Base-by-base conservation (phyloP, 1,139 yeast species). In the Candida anutae region DNA sequence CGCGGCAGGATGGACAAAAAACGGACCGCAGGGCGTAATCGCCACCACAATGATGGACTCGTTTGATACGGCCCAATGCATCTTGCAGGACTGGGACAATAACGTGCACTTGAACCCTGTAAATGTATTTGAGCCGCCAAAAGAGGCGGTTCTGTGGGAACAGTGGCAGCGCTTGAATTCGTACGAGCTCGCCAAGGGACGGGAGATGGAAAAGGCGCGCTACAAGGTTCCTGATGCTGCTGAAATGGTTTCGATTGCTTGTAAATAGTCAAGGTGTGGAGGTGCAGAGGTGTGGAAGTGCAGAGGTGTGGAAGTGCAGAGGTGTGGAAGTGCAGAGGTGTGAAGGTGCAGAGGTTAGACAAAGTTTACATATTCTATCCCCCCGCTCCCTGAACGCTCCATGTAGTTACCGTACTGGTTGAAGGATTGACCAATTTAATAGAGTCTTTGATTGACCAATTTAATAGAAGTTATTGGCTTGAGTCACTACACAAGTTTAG, bases 1-100 rank as follows among this genome's bases (percentile, higher is more conserved):
- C 44, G 77, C 84, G 2, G 64, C 90, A 4, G 99, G 99, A 0
- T 90, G 99, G 99, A 80, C 88, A 30, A 76, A 81, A 35, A 78
- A 71, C 31, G 95, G 95, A 0, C 85, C 95, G 6, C 69, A 73
- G 21, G 99, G 99, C 1, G 94, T 87, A 5, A 90, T 90, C 38
- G 94, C 95, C 10, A 70, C 82, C 11, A 85, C 98, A 0, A 84
- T 90, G 83, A 69, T 80, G 66, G 93, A 84, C 35, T 71, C 94
- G 0, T 81, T 78, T 43, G 75, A 74, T 20, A 82, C 87, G 0
- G 90, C 84, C 0, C 81, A 76, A 25, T 59, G 63, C n/a, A 57
- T 85, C 0, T 46, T 77, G 13, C 60, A 65, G 24, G 94, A 82
- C 41, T 53, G 70, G 27, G 35, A 51, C 6, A 49, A 53, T 14